phyloP scores from a whole-genome alignment of 306 rosid genomes.

The Quercus berberidifolia region DNA sequence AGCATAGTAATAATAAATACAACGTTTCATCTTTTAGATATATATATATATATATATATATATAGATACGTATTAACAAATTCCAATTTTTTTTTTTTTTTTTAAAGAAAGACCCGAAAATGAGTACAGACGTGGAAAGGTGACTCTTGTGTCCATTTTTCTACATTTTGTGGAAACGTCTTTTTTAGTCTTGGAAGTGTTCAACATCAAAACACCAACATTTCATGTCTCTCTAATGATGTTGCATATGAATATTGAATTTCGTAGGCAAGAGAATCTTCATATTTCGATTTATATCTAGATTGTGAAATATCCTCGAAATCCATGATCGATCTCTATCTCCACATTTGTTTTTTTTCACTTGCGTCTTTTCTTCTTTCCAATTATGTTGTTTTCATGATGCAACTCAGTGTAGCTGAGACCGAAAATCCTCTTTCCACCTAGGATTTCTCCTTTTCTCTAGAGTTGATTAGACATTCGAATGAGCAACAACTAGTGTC shows the following conservation, averaged over 20 bases:
- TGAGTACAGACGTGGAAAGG: too few relatives aligned
- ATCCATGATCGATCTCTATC: not conserved
- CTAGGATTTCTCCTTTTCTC: not conserved
- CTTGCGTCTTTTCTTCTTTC: not conserved
- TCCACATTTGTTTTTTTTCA: not conserved
- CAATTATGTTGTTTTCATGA: not conserved
- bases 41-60: too few relatives aligned
- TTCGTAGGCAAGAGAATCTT: not conserved
- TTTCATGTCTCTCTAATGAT: not conserved
- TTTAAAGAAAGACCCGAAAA: too few relatives aligned
- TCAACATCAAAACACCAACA: not conserved
- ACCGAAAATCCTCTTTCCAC: not conserved
- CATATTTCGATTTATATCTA: not conserved
- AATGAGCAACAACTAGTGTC: not conserved
- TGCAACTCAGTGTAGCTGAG: not conserved
- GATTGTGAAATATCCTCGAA: not conserved
- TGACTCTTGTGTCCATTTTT: too few relatives aligned
- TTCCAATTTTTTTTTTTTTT: too few relatives aligned
- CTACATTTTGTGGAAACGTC: not conserved
- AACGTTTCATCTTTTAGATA: rapidly evolving
- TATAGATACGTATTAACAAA: too few relatives aligned
- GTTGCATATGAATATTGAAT: not conserved
- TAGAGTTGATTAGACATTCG: not conserved
- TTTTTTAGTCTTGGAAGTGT: not conserved
- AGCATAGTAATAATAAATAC: too few relatives aligned